Conservation (phyloP, 768 basidiomycete genomes). For the Suillus subalutaceus region DNA sequence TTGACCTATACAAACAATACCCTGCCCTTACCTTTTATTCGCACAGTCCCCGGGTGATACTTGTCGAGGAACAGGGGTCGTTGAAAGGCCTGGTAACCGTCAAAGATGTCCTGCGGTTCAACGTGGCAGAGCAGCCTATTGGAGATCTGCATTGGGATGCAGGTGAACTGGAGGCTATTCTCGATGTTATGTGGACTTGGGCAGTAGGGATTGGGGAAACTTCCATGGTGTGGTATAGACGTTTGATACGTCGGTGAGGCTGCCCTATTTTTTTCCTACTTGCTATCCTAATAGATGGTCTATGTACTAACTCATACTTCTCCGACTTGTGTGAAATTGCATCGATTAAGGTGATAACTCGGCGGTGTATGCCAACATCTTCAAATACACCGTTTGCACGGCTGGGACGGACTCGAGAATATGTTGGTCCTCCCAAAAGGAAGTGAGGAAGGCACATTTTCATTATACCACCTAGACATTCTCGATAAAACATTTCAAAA, state of each 20-base stretch:
- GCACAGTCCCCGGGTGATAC: constrained; percentile 88
- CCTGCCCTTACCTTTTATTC: neutral
- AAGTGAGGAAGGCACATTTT: neutral
- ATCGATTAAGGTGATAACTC: neutral
- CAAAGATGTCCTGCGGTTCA: constrained; percentile 93
- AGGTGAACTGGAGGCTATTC: constrained; percentile 64
- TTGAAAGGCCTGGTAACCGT: constrained; percentile 90
- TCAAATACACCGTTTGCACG: neutral
- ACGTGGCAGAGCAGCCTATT: constrained; percentile 58
- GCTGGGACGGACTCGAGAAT: neutral
- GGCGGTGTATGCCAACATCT: neutral
- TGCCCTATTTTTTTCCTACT: constrained; percentile 1
- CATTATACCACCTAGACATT: neutral
- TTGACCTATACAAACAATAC: constrained; percentile 1
- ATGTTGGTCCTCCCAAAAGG: neutral
- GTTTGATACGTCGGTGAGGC: constrained; percentile 25
- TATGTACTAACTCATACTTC: neutral
- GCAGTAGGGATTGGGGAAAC: constrained; percentile 39
- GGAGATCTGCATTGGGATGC: constrained; percentile 60
- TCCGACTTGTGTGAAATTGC: neutral
- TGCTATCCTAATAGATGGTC: neutral
- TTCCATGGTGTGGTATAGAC: constrained; percentile 30
- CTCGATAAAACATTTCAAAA: neutral
- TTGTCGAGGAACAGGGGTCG: constrained; percentile 85
- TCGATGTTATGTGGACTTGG: constrained; percentile 66